Base-by-base conservation (phyloP, 108 stramenopile species). In the Licmophora abbreviata region DNA sequence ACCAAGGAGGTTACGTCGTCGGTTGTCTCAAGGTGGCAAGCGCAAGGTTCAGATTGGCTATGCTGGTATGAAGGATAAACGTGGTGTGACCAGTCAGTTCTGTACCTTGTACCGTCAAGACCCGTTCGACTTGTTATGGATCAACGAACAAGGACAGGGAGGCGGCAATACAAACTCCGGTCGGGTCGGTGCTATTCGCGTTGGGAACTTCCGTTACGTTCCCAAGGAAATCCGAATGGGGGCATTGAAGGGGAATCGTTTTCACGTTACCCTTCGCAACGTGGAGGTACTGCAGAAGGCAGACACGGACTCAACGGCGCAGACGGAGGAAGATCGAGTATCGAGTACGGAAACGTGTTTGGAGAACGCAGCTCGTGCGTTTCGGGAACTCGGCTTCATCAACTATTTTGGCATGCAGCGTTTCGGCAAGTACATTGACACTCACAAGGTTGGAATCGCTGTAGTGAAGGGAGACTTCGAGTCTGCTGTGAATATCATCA, bases 351-450 rank as follows among this genome's bases (percentile, higher is more conserved):
- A 43, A 56, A 5, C 64, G 35, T 55, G 34, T 34, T 35, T 81
- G 43, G 66, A 68, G 51, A 41, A 51, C 18, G 85, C 89, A 0
- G 89, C 76, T 1, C 24, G 50, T 15, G 51, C 61, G 15, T 54
- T 87, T 38, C 57, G 73, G 36, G 29, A 78, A 15, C 20, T 54
- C 48, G 94, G 94, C 14, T 95, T 95, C 55, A 76, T 95, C 51
- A 95, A 95, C 56, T 92, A 95, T 69, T 95, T 85, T 75, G 94
- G 94, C n/a, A 84, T 87, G 68, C 94, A 95, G 59, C 65, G 94
- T 46, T 95, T 95, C 73, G 94, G 94, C 41, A 92, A 90, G 54
- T 82, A 61, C 42, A 32, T 75, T 48, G 90, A 89, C 56, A 89
- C 90, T 11, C 90, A 92, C 64, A 42, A 69, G 20, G 85, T 82